Evolutionary conservation across 140 eudicot species (phyloP).

Genomic region (Stevia rebaudiana): DNA sequence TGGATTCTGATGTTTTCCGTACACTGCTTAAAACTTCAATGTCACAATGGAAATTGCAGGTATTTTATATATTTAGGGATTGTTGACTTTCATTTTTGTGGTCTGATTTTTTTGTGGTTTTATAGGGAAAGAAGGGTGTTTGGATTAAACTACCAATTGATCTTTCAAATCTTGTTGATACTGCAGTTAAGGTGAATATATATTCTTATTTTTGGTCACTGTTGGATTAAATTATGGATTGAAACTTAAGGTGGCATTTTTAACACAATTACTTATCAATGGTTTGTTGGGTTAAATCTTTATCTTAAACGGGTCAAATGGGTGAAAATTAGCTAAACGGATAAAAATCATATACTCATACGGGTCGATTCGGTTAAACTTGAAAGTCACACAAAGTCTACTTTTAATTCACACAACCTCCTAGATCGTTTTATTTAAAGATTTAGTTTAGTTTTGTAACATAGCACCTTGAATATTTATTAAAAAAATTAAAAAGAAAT

Average conservation of each 20-base stretch:
- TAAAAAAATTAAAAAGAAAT: not conserved
- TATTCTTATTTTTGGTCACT: conserved; percentile 1
- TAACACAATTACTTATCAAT: not conserved
- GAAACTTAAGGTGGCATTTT: conserved; percentile 1
- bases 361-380: not conserved
- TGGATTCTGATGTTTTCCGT: conserved; percentile 47
- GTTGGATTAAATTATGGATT: conserved; percentile 10
- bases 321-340: conserved; percentile 1
- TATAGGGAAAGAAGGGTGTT: conserved; percentile 78
- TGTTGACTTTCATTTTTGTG: not conserved
- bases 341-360: not conserved
- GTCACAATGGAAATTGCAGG: conserved; percentile 63
- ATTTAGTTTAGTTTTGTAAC: not conserved
- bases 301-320: not conserved
- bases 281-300: not conserved
- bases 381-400: not conserved
- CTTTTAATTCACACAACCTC: not conserved
- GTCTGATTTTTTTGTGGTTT: conserved; percentile 7
- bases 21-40: conserved; percentile 51
- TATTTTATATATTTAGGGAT: not conserved
- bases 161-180: conserved; percentile 58
- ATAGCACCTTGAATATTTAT: not conserved
- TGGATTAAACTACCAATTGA: conserved; percentile 71
- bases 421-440: not conserved
- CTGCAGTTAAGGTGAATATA: conserved; percentile 58